Base-by-base conservation (phyloP, 2,329 filamentous ascomycete species). In the Xylaria sp. region DNA sequence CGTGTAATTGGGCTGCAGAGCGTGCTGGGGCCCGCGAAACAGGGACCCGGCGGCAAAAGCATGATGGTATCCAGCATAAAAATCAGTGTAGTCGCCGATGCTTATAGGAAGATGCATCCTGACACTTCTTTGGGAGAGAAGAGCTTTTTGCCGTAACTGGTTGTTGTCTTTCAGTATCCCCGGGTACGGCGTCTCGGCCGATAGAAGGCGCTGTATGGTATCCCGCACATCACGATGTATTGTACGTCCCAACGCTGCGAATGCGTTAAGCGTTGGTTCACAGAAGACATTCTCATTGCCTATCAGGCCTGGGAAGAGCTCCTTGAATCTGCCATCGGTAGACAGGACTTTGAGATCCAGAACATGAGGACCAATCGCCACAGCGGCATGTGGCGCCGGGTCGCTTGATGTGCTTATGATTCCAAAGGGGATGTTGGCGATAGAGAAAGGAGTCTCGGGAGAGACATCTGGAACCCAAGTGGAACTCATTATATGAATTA, bases 51-150 rank as follows among this genome's bases (percentile, higher is more conserved):
- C 86, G 67, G 75, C 72, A 81, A 89, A 91, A 20, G 93, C 93
- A 80, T 96, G 93, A 78, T 94, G 91, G 72, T 91, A 82, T 15
- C 93, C 93, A 10, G 91, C 92, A 77, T 93, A 96, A 82, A 96
- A 96, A 80, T 96, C 93, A 1, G 92, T 93, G 79, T 95, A 96
- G 79, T 95, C 92, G 31, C 92, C 91, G 74, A 95, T 93, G 64
- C 86, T 84, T 88, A 96, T 90, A 1, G 93, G 93, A 8, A 95
- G 77, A 75, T 94, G 91, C 77, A 86, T 90, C 71, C 84, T 87
- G 58, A 90, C 87, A 23, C 88, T 82, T 4, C 84, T 82, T 57
- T 89, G 85, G 0, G 86, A 86, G 3, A 94, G 70, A 13, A 95
- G 79, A 0, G 86, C 88, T 62, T 84, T 81, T 66, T 87, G 82